Evolutionary conservation across 1,284 basidiomycete genomes (phyloP).

Genomic region (Earliella scabrosa): DNA sequence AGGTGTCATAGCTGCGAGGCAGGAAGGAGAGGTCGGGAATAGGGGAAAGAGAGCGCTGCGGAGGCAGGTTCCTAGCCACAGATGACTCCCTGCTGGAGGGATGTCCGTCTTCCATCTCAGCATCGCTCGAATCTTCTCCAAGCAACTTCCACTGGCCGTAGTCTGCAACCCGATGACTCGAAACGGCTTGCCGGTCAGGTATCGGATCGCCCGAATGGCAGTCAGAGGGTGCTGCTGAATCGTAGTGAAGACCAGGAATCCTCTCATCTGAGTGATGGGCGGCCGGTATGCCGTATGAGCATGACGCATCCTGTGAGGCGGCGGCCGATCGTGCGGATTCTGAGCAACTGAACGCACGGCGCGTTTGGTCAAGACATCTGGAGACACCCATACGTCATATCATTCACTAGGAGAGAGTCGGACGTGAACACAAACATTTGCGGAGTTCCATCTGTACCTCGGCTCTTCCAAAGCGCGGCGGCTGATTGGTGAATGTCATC

Average conservation of each 20-base stretch:
- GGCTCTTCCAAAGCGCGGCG: too few species aligned
- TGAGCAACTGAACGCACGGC: too few species aligned
- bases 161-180: constrained; percentile 7
- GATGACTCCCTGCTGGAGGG: constrained; percentile 22
- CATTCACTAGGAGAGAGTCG: too few species aligned
- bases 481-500: too few species aligned
- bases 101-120: constrained; percentile 13
- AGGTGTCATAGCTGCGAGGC: constrained; percentile 17
- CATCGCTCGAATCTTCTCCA: constrained; percentile 18
- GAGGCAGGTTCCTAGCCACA: constrained; percentile 11
- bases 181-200: neutral
- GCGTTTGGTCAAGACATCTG: too few species aligned
- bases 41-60: neutral
- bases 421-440: too few species aligned
- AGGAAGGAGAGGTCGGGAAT: constrained; percentile 12
- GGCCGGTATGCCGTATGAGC: too few species aligned
- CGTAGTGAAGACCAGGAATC: neutral
- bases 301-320: too few species aligned
- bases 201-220: neutral
- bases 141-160: constrained; percentile 25
- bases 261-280: too few species aligned
- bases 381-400: too few species aligned
- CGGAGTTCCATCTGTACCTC: too few species aligned
- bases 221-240: neutral
- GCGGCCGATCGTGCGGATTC: too few species aligned